Conservation (phyloP, 805 yeast species). For the Peterozyma xylosa region DNA sequence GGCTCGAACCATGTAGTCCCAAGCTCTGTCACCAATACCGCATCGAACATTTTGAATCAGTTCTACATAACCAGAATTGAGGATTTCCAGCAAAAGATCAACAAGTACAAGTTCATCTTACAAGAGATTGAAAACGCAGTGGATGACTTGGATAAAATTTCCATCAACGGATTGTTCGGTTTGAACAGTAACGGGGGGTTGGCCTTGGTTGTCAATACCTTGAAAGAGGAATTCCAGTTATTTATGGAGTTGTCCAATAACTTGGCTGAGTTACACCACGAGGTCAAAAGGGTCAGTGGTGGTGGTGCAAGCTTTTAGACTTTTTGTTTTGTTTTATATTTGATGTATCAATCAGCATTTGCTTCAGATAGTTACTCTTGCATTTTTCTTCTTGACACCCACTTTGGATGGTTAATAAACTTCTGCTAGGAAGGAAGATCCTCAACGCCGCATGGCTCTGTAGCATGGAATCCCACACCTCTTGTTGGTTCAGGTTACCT, state of each 20-base stretch:
- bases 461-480: no score
- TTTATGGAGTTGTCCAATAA: slow-evolving; percentile 73
- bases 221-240: slow-evolving; percentile 59
- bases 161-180: slow-evolving; percentile 25
- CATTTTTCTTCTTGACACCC: not conserved
- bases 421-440: no score
- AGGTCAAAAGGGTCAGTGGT: slow-evolving; percentile 23
- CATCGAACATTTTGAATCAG: slow-evolving; percentile 41
- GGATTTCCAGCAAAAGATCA: slow-evolving; percentile 36
- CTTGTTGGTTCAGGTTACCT: no score
- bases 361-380: not conserved
- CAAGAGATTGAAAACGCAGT: slow-evolving; percentile 56
- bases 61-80: slow-evolving; percentile 41
- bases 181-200: slow-evolving; percentile 19
- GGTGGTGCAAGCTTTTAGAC: not conserved
- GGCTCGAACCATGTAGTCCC: slow-evolving; percentile 10
- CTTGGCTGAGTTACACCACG: slow-evolving; percentile 63
- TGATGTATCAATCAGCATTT: not conserved
- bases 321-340: not conserved
- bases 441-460: no score
- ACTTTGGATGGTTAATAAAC: no score
- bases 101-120: slow-evolving; percentile 38
- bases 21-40: slow-evolving; percentile 23
- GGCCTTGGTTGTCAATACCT: slow-evolving; percentile 49
- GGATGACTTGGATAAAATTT: slow-evolving; percentile 49